Evolutionary conservation across 495 filamentous ascomycete species (phyloP).

Genomic region (Penicillium coffeae): DNA sequence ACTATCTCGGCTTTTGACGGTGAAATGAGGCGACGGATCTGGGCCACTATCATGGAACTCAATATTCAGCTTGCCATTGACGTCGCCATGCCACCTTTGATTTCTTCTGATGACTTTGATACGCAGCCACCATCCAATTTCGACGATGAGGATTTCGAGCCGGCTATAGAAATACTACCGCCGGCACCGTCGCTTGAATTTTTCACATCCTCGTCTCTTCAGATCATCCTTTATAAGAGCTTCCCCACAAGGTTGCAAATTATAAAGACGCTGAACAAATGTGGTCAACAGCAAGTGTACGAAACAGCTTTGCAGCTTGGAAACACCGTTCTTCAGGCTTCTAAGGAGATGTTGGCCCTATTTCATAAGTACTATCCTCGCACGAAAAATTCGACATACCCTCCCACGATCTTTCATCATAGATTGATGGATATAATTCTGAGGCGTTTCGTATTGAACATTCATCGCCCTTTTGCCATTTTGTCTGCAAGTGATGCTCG

Average conservation of each 20-base stretch:
- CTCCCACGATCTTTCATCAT: constrained; percentile 28
- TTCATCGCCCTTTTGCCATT: constrained; percentile 45
- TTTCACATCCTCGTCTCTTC: constrained; percentile 47
- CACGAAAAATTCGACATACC: neutral
- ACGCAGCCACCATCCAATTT: constrained; percentile 47
- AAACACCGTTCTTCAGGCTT: constrained; percentile 24
- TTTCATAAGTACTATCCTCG: constrained; percentile 6
- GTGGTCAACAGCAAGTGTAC: constrained; percentile 39
- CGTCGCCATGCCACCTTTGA: constrained; percentile 43
- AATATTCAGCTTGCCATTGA: constrained; percentile 47
- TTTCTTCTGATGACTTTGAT: constrained; percentile 50
- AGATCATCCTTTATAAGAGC: constrained; percentile 41
- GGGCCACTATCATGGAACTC: constrained; percentile 56
- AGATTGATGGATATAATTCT: constrained; percentile 30
- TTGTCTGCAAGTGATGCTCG: constrained; percentile 38
- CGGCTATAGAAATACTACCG: constrained; percentile 18
- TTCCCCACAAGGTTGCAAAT: constrained; percentile 39
- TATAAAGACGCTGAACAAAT: constrained; percentile 36
- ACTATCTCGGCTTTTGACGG: constrained; percentile 39
- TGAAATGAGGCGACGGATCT: constrained; percentile 53
- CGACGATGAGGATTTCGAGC: constrained; percentile 49
- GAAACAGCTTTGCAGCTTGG: constrained; percentile 36
- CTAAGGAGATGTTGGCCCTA: constrained; percentile 15
- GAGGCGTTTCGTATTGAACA: constrained; percentile 44
- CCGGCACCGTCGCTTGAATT: constrained; percentile 21